Base-by-base conservation (phyloP, 192 early-diverging fungal genomes). In the Coemansia sp. region DNA sequence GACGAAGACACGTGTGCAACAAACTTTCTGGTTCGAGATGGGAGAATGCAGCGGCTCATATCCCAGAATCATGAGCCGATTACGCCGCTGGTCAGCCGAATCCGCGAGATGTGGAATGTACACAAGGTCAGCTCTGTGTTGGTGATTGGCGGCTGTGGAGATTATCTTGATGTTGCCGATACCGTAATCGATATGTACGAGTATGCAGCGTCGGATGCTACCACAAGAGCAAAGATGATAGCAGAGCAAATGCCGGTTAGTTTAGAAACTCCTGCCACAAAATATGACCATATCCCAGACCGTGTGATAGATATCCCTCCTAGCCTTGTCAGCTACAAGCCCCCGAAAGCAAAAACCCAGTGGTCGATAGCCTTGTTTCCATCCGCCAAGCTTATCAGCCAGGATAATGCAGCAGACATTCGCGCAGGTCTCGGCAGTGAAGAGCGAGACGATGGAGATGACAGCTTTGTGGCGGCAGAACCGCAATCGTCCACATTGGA, bases 1-100 rank as follows among this genome's bases (percentile, higher is more conserved):
- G 87, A 88, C 62, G 87, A 88, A 53, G 87, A 88, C 61, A 87
- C 86, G 2, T 87, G 86, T 23, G 87, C 87, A 18, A 88, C 86
- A 12, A 88, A 88, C 60, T 88, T 88, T 63, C 69, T 88, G n/a
- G 75, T 87, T 34, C 84, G 85, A 11, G 87, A 88, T 46, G 49
- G 63, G 15, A 81, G 87, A 23, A 88, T 88, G 86, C 81, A 83
- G 64, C 55, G 52, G 68, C 71, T 88, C 26, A 79, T 88, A 0
- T 44, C 73, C 14, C 76, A 62, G 44, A 66, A 69, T 18, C 55
- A 67, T n/a, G 87, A 88, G 53, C 87, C 87, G 0, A 86, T 88
- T 35, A 88, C 87, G 52, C 86, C 87, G 10, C 77, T 88, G n/a
- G 71, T 87, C 30, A 67, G 64, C 65, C 75, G 83, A 36, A 63